Evolutionary conservation across 257 asterid genomes (phyloP), one percentile per base, ranked within the genome.

Genomic region (Eustoma russellianum): DNA sequence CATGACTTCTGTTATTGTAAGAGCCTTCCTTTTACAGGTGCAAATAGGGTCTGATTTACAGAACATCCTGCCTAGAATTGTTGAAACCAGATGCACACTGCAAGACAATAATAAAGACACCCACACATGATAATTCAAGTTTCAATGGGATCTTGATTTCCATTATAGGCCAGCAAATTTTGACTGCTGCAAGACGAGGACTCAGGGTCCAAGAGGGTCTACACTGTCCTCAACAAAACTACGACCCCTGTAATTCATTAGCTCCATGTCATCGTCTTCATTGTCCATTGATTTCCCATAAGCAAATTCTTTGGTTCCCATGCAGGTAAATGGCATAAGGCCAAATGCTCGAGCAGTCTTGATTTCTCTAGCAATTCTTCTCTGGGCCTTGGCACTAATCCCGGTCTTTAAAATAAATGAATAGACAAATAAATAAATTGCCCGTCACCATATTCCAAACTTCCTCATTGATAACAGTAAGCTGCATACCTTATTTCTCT

Each of bases 301-400:
- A 7, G 28, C 56, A 45, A 88, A 88, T 0, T 70, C 80, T 70
- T 92, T 92, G 38, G 91, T 83, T 45, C 99, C 97, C 99, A 92
- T 88, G 28, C 93, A 74, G 56, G 97, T 88, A 81, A 92, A 92
- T 3, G 99, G 99, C 91, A 92, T 70, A 53, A 92, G 80, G 52
- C 99, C 95, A 48, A 92, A 92, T 50, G 94, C 88, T 24, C 99
- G 79, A 33, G 97, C 97, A 53, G 99, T 90, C 79, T 90, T 86
- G 73, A 90, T 90, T 78, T 82, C 98, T 40, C 83, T 65, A 15
- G 83, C 80, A 9, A 77, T 52, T 65, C 73, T 77, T 60, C 80
- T 70, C 61, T 77, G 83, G 7, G 83, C 83, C 73, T 73, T 77
- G 55, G 83, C 83, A 48, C 83, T 73, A 43, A 77, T 77, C 56